Conservation (phyloP, 108 stramenopile species). For the Pseudonitzschia pungens region DNA sequence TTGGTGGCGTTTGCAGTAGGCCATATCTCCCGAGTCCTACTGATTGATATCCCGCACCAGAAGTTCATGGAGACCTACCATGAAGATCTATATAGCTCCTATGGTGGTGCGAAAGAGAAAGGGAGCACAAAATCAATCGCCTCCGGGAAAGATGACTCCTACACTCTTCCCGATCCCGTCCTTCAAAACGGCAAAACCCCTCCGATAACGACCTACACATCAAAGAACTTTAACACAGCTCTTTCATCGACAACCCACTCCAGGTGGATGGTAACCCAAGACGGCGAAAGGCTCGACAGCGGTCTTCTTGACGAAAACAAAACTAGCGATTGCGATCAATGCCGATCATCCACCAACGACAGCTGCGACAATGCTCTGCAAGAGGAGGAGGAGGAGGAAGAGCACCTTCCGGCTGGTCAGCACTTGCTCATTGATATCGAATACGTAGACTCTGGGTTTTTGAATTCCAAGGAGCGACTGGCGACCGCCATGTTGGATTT, state of each 20-base stretch:
- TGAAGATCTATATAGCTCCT: not conserved
- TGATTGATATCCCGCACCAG: constrained; percentile 22
- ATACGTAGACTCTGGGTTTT: constrained; percentile 52
- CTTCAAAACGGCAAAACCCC: constrained; percentile 50
- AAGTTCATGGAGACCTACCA: constrained; percentile 1
- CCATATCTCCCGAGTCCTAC: constrained; percentile 43
- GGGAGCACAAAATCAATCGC: not conserved
- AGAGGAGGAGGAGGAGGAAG: constrained; percentile 29
- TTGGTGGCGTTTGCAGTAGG: constrained; percentile 56
- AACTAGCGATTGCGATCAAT: constrained; percentile 3
- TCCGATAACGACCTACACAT: constrained; percentile 67
- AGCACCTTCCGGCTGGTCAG: constrained; percentile 71
- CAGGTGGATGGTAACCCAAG: constrained; percentile 31
- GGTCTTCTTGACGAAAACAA: not conserved
- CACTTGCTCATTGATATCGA: constrained; percentile 71
- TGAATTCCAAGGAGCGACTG: constrained; percentile 60
- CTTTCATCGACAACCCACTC: constrained; percentile 24
- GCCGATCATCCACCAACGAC: not conserved
- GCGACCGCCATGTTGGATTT: constrained; percentile 66
- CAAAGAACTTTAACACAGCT: constrained; percentile 65
- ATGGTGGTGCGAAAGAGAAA: not conserved
- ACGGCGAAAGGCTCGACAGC: constrained; percentile 2
- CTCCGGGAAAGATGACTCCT: not conserved
- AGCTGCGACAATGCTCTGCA: not conserved
- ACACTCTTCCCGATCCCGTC: constrained; percentile 48